These are phyloP conservation scores for Ophiostoma angusticollis DNA, from an alignment of 2,329 filamentous ascomycete genomes.

Conservation along the genomic window DNA sequence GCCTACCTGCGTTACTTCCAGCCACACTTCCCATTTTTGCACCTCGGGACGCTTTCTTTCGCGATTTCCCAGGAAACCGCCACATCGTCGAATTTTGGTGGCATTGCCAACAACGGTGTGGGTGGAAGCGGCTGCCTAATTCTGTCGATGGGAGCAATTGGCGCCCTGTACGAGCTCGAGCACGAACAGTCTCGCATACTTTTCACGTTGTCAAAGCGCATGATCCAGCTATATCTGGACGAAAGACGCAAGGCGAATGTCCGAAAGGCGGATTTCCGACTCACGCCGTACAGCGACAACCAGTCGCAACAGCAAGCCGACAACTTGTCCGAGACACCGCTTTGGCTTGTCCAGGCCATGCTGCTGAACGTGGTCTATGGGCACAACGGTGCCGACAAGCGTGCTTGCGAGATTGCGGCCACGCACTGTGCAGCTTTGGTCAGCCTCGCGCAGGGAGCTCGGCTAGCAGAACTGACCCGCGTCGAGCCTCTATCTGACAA, in stretches of 20 bases:
- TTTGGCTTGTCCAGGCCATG: constrained; percentile 97
- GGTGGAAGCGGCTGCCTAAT: constrained; percentile 79
- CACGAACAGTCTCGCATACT: constrained; percentile 66
- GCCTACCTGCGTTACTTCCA: constrained; percentile 89
- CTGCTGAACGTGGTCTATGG: constrained; percentile 91
- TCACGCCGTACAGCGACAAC: constrained; percentile 32
- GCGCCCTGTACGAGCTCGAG: constrained; percentile 70
- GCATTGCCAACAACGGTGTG: constrained; percentile 28
- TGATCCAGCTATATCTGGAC: constrained; percentile 87
- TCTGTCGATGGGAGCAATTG: constrained; percentile 71
- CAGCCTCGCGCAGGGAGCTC: constrained; percentile 80
- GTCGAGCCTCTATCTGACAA: constrained; percentile 30
- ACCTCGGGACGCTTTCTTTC: constrained; percentile 84
- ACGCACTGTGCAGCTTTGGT: constrained; percentile 86
- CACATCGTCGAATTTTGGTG: constrained; percentile 44
- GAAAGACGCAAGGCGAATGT: constrained; percentile 80
- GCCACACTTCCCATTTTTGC: constrained; percentile 87
- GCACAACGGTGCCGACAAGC: constrained; percentile 86
- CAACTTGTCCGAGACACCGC: constrained; percentile 58
- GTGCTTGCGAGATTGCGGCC: constrained; percentile 78
- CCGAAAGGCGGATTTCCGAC: constrained; percentile 45
- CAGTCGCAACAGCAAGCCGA: constrained; percentile 29
- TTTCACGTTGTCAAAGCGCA: constrained; percentile 87
- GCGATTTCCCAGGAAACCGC: constrained; percentile 40
- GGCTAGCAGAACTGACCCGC: constrained; percentile 42